Base-by-base conservation (phyloP, 1,139 yeast species). In the Geotrichum siamense region DNA sequence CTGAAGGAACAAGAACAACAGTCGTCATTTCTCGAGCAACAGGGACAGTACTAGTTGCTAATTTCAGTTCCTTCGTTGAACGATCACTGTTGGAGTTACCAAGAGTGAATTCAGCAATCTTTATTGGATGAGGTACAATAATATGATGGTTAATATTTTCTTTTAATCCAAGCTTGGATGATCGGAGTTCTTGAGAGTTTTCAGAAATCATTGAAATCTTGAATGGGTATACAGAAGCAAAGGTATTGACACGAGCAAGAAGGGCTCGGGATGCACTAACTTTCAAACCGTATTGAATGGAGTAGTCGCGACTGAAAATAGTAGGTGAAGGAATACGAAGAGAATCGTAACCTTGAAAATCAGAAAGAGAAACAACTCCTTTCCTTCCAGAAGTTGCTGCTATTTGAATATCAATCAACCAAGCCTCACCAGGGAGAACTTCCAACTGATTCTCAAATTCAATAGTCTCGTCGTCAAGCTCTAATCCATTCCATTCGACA, bases 141-240 rank as follows among this genome's bases (percentile, higher is more conserved):
- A 91, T 71, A 60, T 82, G 89, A 61, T 89, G 82, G 64, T 87
- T 89, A 29, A 76, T 67, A 53, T 89, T 74, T 67, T 91, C 98
- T 38, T 77, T 69, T 58, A 89, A 71, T 30, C 97, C 97, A 50
- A 89, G 73, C 63, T 82, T 78, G 51, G 78, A 74, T 55, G 71
- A 75, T 39, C 57, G 54, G 33, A 60, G 47, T 41, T 59, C 60
- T 5, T 51, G 44, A 13, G 50, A 47, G 30, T 47, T 48, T 32
- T 50, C 55, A 17, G 58, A 53, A 4, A 64, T 51, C 39, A 59
- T 59, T 10, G 67, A 59, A 52, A 89, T 71, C 65, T 87, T 89
- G 72, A 91, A 86, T 47, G 98, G 97, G 64, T 76, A 91, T 32
- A 91, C 97, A 19, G 96, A 84, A 57, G 80, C 76, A 36, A 70